A percentile compares a stretch with the other conserved stretches of the same genome.
Evolutionary conservation across 2,329 filamentous ascomycete species (phyloP).

Genomic region (Coniochaeta sp.): DNA sequence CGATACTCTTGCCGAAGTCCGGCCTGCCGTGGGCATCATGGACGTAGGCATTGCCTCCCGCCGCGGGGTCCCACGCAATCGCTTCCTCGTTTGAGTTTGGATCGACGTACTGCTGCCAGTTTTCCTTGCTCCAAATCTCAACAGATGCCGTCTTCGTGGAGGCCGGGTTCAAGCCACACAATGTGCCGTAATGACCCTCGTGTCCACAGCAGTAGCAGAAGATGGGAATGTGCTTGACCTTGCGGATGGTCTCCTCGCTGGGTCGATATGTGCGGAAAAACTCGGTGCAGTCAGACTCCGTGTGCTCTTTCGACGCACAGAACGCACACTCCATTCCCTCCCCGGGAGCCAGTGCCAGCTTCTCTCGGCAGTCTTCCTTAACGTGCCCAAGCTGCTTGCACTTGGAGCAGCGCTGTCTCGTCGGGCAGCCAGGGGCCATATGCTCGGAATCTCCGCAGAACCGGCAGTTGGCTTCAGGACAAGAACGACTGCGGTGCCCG

Average conservation of each 20-base stretch:
- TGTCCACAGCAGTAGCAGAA: slow-evolving; percentile 52
- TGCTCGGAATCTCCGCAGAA: slow-evolving; percentile 41
- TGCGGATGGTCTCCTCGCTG: slow-evolving; percentile 30
- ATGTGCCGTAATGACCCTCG: slow-evolving; percentile 47
- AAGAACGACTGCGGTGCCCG: slow-evolving; percentile 37
- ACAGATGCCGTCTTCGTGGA: slow-evolving; percentile 16
- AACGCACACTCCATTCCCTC: slow-evolving; percentile 53
- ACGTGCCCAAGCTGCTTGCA: slow-evolving; percentile 58
- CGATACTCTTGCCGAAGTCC: slow-evolving; percentile 19
- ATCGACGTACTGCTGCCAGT: slow-evolving; percentile 43
- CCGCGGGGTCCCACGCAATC: slow-evolving; percentile 21
- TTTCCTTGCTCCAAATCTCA: slow-evolving; percentile 45
- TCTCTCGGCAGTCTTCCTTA: slow-evolving; percentile 43
- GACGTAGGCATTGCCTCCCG: neutral
- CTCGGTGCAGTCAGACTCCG: slow-evolving; percentile 51
- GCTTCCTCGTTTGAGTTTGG: slow-evolving; percentile 28
- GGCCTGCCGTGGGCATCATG: slow-evolving; percentile 5
- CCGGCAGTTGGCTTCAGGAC: slow-evolving; percentile 38
- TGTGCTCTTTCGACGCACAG: slow-evolving; percentile 49
- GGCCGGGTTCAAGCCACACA: slow-evolving; percentile 34
- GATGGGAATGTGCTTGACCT: slow-evolving; percentile 40
- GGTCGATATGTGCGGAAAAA: slow-evolving; percentile 53
- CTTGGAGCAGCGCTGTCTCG: slow-evolving; percentile 42
- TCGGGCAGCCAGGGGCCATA: slow-evolving; percentile 42
- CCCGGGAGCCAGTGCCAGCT: slow-evolving; percentile 34